These are phyloP conservation scores for Escallonia herrerae DNA, from an alignment of 129 eudicot genomes.

Conservation along the genomic window DNA sequence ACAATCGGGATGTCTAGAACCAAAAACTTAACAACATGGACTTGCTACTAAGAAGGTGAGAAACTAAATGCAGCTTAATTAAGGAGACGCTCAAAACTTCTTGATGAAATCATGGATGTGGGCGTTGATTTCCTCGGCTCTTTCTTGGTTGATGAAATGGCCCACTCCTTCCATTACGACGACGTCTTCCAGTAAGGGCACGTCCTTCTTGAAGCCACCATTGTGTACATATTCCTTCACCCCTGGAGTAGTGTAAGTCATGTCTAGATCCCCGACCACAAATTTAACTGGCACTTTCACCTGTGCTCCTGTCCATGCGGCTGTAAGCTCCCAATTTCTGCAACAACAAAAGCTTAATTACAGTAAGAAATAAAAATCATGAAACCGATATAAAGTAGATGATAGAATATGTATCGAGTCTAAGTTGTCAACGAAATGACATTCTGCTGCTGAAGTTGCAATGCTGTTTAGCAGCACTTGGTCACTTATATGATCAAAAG, in stretches of 20 bases:
- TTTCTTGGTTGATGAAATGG: conserved; percentile 82
- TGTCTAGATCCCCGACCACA: conserved; percentile 65
- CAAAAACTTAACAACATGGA: no score
- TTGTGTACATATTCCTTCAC: conserved; percentile 70
- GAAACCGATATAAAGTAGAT: background rate
- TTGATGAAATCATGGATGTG: conserved; percentile 52
- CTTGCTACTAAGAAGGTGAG: no score
- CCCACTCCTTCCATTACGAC: conserved; percentile 74
- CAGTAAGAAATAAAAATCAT: background rate
- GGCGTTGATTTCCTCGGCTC: conserved; percentile 42
- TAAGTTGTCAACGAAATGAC: background rate
- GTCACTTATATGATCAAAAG: no score
- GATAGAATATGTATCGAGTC: background rate
- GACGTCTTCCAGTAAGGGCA: conserved; percentile 61
- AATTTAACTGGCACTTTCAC: conserved; percentile 49
- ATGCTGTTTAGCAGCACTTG: no score
- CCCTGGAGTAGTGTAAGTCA: conserved; percentile 79
- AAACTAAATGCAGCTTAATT: background rate
- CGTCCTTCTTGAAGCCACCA: conserved; percentile 72
- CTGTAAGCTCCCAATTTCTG: conserved; percentile 84
- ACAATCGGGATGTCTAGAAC: no score
- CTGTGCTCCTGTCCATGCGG: conserved; percentile 69
- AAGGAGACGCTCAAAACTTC: conserved; percentile 26
- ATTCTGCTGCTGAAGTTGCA: background rate
- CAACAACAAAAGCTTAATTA: background rate